Conservation (phyloP, 2,329 filamentous ascomycete species). For the Neurospora crassa region DNA sequence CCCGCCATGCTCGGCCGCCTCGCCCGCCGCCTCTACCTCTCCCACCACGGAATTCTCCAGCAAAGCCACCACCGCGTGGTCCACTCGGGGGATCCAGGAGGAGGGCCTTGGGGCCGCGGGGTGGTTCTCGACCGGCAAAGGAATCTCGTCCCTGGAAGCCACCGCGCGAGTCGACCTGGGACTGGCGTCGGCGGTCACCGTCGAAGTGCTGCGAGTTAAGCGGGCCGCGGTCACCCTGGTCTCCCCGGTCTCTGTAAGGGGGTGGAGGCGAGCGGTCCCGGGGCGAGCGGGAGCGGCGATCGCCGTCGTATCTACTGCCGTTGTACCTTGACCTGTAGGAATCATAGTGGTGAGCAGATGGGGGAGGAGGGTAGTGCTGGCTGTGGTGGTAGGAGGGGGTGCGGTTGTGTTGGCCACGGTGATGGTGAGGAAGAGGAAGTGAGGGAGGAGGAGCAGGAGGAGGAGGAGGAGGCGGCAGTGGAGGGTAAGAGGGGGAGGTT, state of each 20-base stretch:
- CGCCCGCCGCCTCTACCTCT: constrained; percentile 42
- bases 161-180: constrained; percentile 44
- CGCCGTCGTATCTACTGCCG: constrained; percentile 53
- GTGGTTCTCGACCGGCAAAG: constrained; percentile 56
- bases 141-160: constrained; percentile 39
- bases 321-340: constrained; percentile 42
- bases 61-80: constrained; percentile 57
- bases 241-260: constrained; percentile 44
- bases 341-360: constrained; percentile 19
- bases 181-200: constrained; percentile 61
- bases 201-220: constrained; percentile 42
- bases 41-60: constrained; percentile 49
- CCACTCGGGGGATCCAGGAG: constrained; percentile 55
- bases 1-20: constrained; percentile 48
- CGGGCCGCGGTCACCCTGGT: constrained; percentile 11
- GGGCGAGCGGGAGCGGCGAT: constrained; percentile 54
- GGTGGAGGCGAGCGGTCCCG: constrained; percentile 55
- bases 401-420: constrained; percentile 1
- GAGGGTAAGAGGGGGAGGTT: background rate
- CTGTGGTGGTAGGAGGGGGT: background rate
- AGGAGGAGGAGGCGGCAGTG: background rate
- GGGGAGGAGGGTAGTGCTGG: background rate
- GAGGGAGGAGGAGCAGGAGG: background rate
- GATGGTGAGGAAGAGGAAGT: background rate
- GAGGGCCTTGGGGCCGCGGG: constrained; percentile 71